A percentile compares a stretch with the other conserved stretches of the same genome.
Evolutionary conservation across 1,284 basidiomycete genomes (phyloP).

Genomic region (Flammula alnicola): DNA sequence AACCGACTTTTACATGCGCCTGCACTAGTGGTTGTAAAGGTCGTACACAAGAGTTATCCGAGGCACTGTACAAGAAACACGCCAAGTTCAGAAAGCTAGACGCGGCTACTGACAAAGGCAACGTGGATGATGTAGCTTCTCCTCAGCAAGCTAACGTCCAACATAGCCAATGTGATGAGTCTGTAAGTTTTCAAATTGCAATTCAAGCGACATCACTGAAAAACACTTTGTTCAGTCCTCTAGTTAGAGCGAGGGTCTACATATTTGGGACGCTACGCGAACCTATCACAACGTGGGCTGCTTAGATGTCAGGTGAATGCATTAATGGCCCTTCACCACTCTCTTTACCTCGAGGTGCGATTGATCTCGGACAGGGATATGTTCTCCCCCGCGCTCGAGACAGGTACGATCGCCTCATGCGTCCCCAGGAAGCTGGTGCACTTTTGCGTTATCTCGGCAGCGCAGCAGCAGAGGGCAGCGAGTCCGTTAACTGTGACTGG

Average conservation of each 20-base stretch:
- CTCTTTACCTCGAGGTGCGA: slow-evolving; percentile 14
- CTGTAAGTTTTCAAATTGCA: slow-evolving; percentile 9
- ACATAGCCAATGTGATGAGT: slow-evolving; percentile 7
- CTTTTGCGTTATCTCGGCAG: slow-evolving; percentile 18
- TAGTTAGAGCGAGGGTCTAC: slow-evolving; percentile 20
- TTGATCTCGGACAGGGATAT: slow-evolving; percentile 28
- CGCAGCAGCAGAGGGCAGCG: neutral
- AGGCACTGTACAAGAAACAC: neutral
- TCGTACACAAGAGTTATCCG: neutral
- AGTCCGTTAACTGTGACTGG: neutral
- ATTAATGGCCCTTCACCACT: slow-evolving; percentile 22
- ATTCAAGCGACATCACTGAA: slow-evolving; percentile 5
- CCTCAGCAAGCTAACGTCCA: neutral
- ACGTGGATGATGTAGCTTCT: neutral
- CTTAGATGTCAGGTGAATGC: slow-evolving; percentile 31
- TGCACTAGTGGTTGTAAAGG: slow-evolving; percentile 6
- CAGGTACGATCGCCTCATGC: slow-evolving; percentile 15
- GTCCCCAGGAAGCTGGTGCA: slow-evolving; percentile 12
- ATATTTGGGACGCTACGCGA: slow-evolving; percentile 33
- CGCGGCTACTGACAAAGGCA: neutral
- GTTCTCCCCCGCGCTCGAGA: slow-evolving; percentile 26
- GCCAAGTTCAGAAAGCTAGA: slow-evolving; percentile 9
- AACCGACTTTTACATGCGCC: slow-evolving; percentile 3
- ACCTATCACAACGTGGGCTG: slow-evolving; percentile 34
- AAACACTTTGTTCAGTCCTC: slow-evolving; percentile 4